These are phyloP conservation scores for Beta macrorhiza DNA, from an alignment of 179 eudicot genomes.

Conservation along the genomic window DNA sequence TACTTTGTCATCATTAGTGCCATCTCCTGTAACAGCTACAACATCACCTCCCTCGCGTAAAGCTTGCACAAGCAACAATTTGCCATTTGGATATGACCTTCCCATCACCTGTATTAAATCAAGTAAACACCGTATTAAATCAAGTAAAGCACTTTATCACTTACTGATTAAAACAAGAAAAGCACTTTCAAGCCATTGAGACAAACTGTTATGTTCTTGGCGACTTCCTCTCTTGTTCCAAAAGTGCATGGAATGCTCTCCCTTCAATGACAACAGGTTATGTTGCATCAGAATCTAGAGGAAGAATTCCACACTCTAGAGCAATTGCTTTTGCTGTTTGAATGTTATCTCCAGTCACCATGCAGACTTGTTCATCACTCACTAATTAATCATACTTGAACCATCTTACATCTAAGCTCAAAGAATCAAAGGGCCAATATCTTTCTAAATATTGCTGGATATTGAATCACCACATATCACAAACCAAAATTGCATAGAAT, in stretches of 20 bases:
- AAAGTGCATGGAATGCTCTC: slow-evolving; percentile 60
- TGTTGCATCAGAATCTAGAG: slow-evolving; percentile 45
- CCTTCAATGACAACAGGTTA: slow-evolving; percentile 80
- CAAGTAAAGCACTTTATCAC: no score
- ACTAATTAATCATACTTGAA: no score
- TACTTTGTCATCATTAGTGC: slow-evolving; percentile 96
- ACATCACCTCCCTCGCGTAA: slow-evolving; percentile 76
- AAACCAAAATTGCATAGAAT: no score
- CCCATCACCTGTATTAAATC: slow-evolving; percentile 73
- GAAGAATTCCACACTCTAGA: slow-evolving; percentile 78
- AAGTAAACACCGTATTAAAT: slow-evolving; percentile 18
- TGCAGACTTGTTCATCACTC: slow-evolving; percentile 87
- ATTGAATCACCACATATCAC: no score
- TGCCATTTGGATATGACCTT: slow-evolving; percentile 93
- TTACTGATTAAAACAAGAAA: no score
- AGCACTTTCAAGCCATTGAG: not conserved
- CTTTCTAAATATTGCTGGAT: no score
- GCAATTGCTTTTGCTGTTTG: slow-evolving; percentile 97
- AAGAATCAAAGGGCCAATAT: no score
- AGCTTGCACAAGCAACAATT: slow-evolving; percentile 85
- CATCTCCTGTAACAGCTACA: slow-evolving; percentile 98
- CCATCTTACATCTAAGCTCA: no score
- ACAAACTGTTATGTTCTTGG: slow-evolving; percentile 61
- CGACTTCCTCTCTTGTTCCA: slow-evolving; percentile 64
- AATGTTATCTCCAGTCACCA: slow-evolving; percentile 95